Evolutionary conservation across 1,284 basidiomycete genomes (phyloP).

Genomic region (Schizopora paradoxa): DNA sequence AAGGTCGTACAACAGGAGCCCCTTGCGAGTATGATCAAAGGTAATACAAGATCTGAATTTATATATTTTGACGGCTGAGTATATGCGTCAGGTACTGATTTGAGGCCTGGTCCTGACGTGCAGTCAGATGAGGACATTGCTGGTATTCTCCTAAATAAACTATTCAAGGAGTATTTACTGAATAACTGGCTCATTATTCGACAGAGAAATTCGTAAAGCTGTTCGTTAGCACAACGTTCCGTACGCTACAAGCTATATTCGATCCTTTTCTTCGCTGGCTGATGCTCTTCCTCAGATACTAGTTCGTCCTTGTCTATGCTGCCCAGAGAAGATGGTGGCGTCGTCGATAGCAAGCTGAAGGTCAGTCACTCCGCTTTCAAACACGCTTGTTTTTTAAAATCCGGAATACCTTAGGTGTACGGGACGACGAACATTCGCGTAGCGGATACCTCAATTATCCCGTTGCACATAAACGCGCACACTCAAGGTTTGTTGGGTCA

Average conservation of each 20-base stretch:
- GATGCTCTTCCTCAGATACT: too few relatives aligned
- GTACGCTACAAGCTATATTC: too few relatives aligned
- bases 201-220: constrained; percentile 13
- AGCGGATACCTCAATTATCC: constrained; percentile 42
- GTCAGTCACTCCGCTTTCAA: too few relatives aligned
- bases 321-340: constrained; percentile 51
- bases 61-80: neutral
- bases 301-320: constrained; percentile 51
- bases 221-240: constrained; percentile 1
- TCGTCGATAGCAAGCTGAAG: constrained; percentile 41
- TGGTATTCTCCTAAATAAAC: too few relatives aligned
- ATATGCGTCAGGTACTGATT: constrained; percentile 5
- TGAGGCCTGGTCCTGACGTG: constrained; percentile 16
- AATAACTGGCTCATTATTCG: too few relatives aligned
- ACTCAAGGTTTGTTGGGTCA: neutral
- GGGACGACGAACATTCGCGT: constrained; percentile 49
- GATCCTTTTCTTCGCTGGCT: too few relatives aligned
- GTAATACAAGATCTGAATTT: neutral
- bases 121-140: constrained; percentile 14
- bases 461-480: constrained; percentile 34
- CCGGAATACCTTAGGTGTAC: too few relatives aligned
- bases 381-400: too few relatives aligned
- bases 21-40: constrained; percentile 21
- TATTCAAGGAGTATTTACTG: too few relatives aligned
- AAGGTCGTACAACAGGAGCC: constrained; percentile 30